A percentile compares a stretch with the other conserved stretches of the same genome.
Conservation (phyloP, 2,329 filamentous ascomycete species). For the Trichoderma hamatum region DNA sequence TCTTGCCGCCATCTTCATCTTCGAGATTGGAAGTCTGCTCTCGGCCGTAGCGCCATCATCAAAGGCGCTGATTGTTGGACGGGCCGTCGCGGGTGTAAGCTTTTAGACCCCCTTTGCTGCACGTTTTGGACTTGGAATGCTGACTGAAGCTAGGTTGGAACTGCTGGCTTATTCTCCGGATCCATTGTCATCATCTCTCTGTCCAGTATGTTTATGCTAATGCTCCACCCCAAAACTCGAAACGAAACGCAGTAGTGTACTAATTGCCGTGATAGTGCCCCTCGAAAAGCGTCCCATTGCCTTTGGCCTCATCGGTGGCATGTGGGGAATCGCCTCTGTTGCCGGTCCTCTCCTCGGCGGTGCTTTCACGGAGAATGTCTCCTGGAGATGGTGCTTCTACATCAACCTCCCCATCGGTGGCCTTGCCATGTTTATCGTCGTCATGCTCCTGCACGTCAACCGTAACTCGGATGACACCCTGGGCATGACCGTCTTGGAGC, state of each 20-base stretch:
- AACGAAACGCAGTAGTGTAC: not conserved
- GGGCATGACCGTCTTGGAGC: constrained; percentile 39
- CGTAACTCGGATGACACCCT: constrained; percentile 41
- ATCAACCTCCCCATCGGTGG: constrained; percentile 52
- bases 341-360: constrained; percentile 56
- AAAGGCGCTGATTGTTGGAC: constrained; percentile 54
- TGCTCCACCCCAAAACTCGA: not conserved
- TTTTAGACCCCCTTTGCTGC: not conserved
- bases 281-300: constrained; percentile 57
- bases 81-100: constrained; percentile 52
- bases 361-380: constrained; percentile 52
- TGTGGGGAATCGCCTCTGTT: constrained; percentile 59
- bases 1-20: constrained; percentile 47
- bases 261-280: constrained; percentile 44
- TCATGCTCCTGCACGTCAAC: constrained; percentile 51
- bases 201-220: constrained; percentile 37
- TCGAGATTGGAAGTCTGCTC: constrained; percentile 49
- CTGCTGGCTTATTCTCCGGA: constrained; percentile 55
- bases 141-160: constrained; percentile 47
- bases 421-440: constrained; percentile 52
- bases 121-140: not conserved
- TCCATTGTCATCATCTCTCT: constrained; percentile 52
- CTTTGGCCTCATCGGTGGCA: constrained; percentile 57
- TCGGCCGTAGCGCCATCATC: constrained; percentile 51
- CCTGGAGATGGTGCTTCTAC: constrained; percentile 58